Evolutionary conservation across 2,329 filamentous ascomycete species (phyloP), one percentile per base, ranked within the genome.

Genomic region (Akanthomyces muscarius): DNA sequence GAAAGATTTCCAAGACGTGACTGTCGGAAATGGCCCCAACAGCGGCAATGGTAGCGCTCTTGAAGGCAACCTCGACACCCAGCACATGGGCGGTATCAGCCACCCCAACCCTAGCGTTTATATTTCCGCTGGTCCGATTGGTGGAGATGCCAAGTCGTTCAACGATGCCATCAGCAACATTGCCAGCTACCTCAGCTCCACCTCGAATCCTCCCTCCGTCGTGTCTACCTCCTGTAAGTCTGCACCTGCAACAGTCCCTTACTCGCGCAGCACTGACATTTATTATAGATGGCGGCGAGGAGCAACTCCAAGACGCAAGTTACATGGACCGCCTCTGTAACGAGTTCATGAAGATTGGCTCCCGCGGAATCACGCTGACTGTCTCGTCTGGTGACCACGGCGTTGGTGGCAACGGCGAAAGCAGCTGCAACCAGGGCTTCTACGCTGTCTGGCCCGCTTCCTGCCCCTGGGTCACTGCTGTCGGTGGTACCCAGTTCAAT

Each of bases 291-390:
- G 77, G 75, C 18, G 80, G 80, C 66, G 80, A 81, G 65, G 82
- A 86, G 71, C 77, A 74, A 13, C 77, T 79, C 61, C 71, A 62
- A 16, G 53, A 61, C 16, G 33, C 30, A 3, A 38, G 38, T 36
- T 67, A 67, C 63, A 51, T 66, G 21, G 68, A 75, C 47, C 75
- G 83, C 2, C 81, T 85, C 69, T 85, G 82, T 70, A 72, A 76
- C 64, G 82, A 85, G 73, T 84, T 81, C 70, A 78, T 84, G 77
- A 85, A 85, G 74, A 77, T 84, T 1, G 82, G 79, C 21, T 57
- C 83, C 83, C 54, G 62, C 5, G 82, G 82, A 36, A 75, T 83
- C 14, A 78, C 78, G 1, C 72, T 85, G 18, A 63, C 85, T 30
- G 81, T 80, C 66, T 80, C 81, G 0, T 66, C 67, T 1, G 68